Base-by-base conservation (phyloP, 495 filamentous ascomycete species). In the Chaetomium cochliodes region DNA sequence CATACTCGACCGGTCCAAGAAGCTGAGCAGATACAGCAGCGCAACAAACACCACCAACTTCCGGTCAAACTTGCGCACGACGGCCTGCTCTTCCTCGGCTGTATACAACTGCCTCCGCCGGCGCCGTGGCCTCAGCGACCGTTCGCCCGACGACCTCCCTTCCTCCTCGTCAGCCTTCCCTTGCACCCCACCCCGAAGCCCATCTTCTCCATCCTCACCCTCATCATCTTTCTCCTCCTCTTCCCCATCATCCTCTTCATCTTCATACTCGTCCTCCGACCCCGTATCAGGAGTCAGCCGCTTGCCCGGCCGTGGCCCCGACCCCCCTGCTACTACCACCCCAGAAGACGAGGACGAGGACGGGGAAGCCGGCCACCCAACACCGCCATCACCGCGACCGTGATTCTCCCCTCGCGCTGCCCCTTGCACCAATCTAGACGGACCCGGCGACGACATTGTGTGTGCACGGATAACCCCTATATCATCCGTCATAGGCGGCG, bases 21-120 rank as follows among this genome's bases (percentile, higher is more conserved):
- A 93, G 52, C 85, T 87, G 41, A 97, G 80, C 79, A 93, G 82
- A 72, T 96, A 97, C 25, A 96, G 79, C 39, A 91, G 68, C 2
- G 91, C 90, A 54, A 96, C 78, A 72, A 96, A 96, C 5, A 90
- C 73, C 20, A 96, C 91, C 64, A 97, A 78, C 58, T 80, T 84
- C 62, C 83, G 78, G 74, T 97, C 92, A 67, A 96, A 86, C 69
- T 86, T 90, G 69, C 79, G 83, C 51, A 92, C 79, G 15, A 97
- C 87, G 13, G 81, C 81, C 42, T 73, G 76, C 71, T 96, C 92
- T 71, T 96, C 91, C 41, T 91, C 86, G 0, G 78, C 76, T 3
- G 91, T 93, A 71, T 91, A 96, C 52, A 88, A 74, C 68, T 83
- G 79, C n/a, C n/a, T n/a, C n/a, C 75, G 77, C 18, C 39, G 58